Evolutionary conservation across 139 green algal genomes (phyloP).

Genomic region (Chlamydomonas eustigma): DNA sequence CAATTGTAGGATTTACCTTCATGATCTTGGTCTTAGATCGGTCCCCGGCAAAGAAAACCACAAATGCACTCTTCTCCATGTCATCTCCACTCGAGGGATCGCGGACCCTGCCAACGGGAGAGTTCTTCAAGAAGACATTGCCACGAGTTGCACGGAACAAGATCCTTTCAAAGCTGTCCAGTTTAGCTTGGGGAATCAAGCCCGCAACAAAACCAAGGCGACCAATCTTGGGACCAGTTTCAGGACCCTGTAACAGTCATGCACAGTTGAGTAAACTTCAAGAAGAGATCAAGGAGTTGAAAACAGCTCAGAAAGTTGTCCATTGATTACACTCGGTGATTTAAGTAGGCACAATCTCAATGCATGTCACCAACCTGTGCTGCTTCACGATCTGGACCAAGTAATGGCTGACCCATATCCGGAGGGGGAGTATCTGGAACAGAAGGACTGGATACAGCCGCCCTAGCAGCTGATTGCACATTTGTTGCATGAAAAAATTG

Average conservation of each 20-base stretch:
- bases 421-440: not conserved
- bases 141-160: constrained; percentile 97
- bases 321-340: no score
- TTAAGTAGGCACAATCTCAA: no score
- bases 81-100: constrained; percentile 83
- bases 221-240: not conserved
- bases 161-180: constrained; percentile 88
- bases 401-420: not conserved
- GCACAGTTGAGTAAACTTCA: no score
- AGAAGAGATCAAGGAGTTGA: no score
- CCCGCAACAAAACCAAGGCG: constrained; percentile 76
- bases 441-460: not conserved
- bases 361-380: no score
- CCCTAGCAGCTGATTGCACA: not conserved
- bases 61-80: constrained; percentile 91
- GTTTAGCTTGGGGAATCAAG: constrained; percentile 74
- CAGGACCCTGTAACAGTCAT: no score
- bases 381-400: not conserved
- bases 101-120: constrained; percentile 49
- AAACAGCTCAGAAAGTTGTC: no score
- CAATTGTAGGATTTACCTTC: no score
- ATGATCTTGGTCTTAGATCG: constrained; percentile 40
- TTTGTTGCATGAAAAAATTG: constrained; percentile 66
- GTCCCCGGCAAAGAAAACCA: constrained; percentile 97
- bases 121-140: constrained; percentile 93